phyloP scores from a whole-genome alignment of 129 eudicot genomes.

The Lactuca sativa region DNA sequence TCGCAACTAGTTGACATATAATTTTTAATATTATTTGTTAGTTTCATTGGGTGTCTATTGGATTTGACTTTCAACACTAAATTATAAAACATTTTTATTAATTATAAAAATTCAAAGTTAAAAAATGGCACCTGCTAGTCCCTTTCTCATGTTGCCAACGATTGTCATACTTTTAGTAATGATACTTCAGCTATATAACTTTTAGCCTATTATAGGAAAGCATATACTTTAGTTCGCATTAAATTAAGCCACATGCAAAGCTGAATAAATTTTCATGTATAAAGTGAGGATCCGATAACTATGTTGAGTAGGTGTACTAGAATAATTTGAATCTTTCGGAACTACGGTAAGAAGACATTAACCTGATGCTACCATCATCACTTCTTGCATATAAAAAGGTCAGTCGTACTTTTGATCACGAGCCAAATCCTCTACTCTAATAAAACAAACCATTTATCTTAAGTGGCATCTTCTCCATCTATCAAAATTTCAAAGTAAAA shows the following conservation, averaged over 20 bases:
- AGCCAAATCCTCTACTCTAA: too few relatives aligned
- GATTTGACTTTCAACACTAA: too few relatives aligned
- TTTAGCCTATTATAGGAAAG: neutral
- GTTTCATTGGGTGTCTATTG: too few relatives aligned
- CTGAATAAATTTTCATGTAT: neutral
- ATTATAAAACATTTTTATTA: too few relatives aligned
- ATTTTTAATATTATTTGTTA: too few relatives aligned
- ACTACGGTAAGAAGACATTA: neutral
- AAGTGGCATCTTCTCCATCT: too few relatives aligned
- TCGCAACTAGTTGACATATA: too few relatives aligned
- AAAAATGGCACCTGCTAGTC: neutral
- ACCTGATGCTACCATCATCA: neutral
- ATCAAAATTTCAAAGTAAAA: too few relatives aligned
- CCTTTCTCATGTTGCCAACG: neutral
- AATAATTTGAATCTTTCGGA: neutral
- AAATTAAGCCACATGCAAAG: constrained; percentile 2
- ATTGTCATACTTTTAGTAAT: neutral
- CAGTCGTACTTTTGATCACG: neutral
- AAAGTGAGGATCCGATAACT: neutral
- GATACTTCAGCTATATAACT: neutral
- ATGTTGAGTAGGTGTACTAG: neutral
- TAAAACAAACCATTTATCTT: too few relatives aligned
- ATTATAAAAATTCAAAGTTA: too few relatives aligned
- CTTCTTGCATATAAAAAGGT: neutral
- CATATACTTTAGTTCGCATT: neutral